Evolutionary conservation across 169 alveolate species (phyloP).

Genomic region (Plasmodium sp.): DNA sequence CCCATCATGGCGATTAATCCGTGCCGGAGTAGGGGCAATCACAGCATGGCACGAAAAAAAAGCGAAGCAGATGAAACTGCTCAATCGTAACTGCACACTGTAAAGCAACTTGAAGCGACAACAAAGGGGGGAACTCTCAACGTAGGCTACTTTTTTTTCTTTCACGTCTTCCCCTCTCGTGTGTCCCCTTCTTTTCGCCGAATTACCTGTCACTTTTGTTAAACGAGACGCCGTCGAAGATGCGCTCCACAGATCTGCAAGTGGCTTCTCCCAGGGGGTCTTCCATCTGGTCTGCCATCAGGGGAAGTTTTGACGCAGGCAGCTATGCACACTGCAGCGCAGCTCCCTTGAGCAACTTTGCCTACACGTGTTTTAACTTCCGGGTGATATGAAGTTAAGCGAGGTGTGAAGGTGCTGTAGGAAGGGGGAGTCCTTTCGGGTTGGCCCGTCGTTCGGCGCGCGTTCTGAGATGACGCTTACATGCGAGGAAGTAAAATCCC

Average conservation of each 20-base stretch:
- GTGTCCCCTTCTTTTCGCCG: not conserved
- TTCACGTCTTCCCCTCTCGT: not conserved
- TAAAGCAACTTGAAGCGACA: not conserved
- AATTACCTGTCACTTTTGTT: constrained; percentile 37
- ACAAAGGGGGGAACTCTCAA: not conserved
- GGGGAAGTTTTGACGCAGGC: not conserved
- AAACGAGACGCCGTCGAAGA: constrained; percentile 41
- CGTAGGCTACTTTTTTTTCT: not conserved
- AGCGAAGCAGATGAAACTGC: not conserved
- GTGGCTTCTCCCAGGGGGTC: constrained; percentile 8
- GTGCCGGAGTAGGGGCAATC: not conserved
- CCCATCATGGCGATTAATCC: not conserved
- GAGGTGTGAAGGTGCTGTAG: not conserved
- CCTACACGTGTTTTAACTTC: not conserved
- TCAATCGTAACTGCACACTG: not conserved
- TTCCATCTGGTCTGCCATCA: not conserved
- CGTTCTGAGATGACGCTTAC: not conserved
- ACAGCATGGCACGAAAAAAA: not conserved
- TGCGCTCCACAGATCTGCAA: constrained; percentile 42
- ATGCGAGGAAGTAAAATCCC: not conserved
- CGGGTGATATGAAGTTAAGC: not conserved
- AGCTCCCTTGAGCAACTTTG: not conserved
- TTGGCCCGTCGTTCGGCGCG: not conserved
- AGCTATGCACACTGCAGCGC: not conserved
- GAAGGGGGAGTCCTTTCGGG: not conserved